These are phyloP conservation scores for Naganishia onofrii DNA, from an alignment of 768 basidiomycete species.

Conservation along the genomic window DNA sequence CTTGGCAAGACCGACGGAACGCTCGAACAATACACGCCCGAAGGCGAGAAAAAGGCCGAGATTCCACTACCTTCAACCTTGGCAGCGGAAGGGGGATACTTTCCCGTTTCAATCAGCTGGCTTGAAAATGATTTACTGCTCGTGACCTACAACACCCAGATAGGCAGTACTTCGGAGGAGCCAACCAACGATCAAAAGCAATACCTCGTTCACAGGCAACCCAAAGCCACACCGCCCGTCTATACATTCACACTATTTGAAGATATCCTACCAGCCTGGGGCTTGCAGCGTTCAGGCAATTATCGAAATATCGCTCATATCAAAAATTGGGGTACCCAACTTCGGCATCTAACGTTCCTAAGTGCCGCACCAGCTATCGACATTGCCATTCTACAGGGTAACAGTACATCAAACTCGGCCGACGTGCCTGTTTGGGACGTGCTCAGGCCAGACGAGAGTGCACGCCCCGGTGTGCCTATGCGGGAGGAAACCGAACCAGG, in stretches of 20 bases:
- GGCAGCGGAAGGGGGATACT: conserved; percentile 16
- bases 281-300: conserved; percentile 43
- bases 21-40: conserved; percentile 52
- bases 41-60: conserved; percentile 50
- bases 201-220: conserved; percentile 44
- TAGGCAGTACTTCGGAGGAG: conserved; percentile 33
- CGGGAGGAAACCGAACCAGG: conserved; percentile 26
- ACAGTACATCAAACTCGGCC: conserved; percentile 26
- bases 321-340: conserved; percentile 47
- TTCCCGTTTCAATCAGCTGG: conserved; percentile 51
- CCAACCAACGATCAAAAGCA: conserved; percentile 40
- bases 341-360: conserved; percentile 51
- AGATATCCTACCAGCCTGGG: conserved; percentile 51
- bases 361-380: conserved; percentile 49
- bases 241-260: conserved; percentile 47
- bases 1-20: conserved; percentile 47
- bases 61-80: conserved; percentile 44
- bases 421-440: conserved; percentile 43
- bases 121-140: conserved; percentile 55
- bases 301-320: conserved; percentile 43
- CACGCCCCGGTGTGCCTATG: conserved; percentile 46
- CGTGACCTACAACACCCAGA: conserved; percentile 45
- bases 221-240: conserved; percentile 33
- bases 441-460: conserved; percentile 50
- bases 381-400: conserved; percentile 48